These are phyloP conservation scores for Juglanconis sp. DNA, from an alignment of 2,329 filamentous ascomycete genomes.

Conservation along the genomic window DNA sequence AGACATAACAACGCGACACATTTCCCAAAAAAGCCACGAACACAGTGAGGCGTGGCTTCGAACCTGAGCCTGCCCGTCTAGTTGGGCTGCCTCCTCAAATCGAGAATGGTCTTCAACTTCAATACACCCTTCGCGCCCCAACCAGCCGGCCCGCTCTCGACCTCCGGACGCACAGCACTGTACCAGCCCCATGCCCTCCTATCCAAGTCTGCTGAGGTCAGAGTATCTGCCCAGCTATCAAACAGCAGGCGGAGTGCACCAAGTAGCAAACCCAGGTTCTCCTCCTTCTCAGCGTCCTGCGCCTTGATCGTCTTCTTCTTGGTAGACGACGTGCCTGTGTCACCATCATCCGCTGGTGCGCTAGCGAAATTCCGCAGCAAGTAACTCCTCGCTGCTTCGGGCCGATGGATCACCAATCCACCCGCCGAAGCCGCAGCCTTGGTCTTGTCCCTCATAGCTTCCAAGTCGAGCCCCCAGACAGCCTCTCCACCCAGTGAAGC, in stretches of 20 bases:
- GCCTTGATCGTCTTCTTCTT: conserved; percentile 54
- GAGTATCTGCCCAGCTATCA: conserved; percentile 66
- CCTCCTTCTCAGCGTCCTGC: conserved; percentile 59
- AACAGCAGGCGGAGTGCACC: conserved; percentile 70
- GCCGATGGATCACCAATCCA: conserved; percentile 69
- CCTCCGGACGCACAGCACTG: conserved; percentile 69
- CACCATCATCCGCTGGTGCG: conserved; percentile 27
- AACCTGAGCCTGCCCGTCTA: background rate
- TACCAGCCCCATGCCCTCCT: conserved; percentile 81
- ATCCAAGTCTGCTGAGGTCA: conserved; percentile 67
- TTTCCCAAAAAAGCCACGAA: background rate
- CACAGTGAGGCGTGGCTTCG: background rate
- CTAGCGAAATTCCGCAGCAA: conserved; percentile 58
- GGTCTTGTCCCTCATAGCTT: conserved; percentile 43
- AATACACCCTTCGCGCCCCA: conserved; percentile 81
- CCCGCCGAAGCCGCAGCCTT: conserved; percentile 33
- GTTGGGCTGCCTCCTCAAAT: conserved; percentile 43
- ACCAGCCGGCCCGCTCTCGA: conserved; percentile 69
- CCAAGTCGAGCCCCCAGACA: conserved; percentile 58
- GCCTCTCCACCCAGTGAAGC: conserved; percentile 48
- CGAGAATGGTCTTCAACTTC: conserved; percentile 63
- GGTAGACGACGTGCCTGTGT: conserved; percentile 20
- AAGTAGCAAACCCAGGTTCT: conserved; percentile 67
- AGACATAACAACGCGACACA: too few species aligned
- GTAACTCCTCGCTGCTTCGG: conserved; percentile 64